Evolutionary conservation across 2,329 filamentous ascomycete species (phyloP).

Genomic region (Cercospora zeina): DNA sequence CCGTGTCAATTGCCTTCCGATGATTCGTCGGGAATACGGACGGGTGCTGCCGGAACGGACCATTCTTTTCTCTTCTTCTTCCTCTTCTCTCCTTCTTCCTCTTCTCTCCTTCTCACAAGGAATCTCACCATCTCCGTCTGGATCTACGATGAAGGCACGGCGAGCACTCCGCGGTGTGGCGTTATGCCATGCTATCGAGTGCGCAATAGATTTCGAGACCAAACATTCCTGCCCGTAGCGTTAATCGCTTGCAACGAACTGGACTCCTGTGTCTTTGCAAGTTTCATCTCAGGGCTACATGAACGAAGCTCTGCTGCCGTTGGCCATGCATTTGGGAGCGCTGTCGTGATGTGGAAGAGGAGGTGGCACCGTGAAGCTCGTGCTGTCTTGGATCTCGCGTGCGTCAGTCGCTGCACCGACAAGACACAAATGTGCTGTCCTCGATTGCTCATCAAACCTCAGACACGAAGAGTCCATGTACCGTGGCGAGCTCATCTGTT

Average conservation of each 20-base stretch:
- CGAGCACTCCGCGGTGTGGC: slow-evolving; percentile 34
- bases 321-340: background rate
- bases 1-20: background rate
- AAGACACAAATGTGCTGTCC: background rate
- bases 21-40: slow-evolving; percentile 5
- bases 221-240: slow-evolving; percentile 48
- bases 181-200: slow-evolving; percentile 37
- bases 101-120: slow-evolving; percentile 24
- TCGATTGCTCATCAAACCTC: background rate
- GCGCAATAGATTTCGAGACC: slow-evolving; percentile 47
- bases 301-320: background rate
- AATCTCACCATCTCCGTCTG: slow-evolving; percentile 39
- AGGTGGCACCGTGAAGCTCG: background rate
- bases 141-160: slow-evolving; percentile 39
- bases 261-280: slow-evolving; percentile 17
- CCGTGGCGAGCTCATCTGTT: background rate
- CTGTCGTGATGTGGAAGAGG: background rate
- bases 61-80: background rate
- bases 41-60: background rate
- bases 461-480: background rate
- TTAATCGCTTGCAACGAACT: slow-evolving; percentile 49
- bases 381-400: background rate
- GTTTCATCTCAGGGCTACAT: slow-evolving; percentile 59
- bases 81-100: slow-evolving; percentile 22
- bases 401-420: background rate